Evolutionary conservation across 2,329 filamentous ascomycete species (phyloP).

Genomic region (Botrytis galanthina): DNA sequence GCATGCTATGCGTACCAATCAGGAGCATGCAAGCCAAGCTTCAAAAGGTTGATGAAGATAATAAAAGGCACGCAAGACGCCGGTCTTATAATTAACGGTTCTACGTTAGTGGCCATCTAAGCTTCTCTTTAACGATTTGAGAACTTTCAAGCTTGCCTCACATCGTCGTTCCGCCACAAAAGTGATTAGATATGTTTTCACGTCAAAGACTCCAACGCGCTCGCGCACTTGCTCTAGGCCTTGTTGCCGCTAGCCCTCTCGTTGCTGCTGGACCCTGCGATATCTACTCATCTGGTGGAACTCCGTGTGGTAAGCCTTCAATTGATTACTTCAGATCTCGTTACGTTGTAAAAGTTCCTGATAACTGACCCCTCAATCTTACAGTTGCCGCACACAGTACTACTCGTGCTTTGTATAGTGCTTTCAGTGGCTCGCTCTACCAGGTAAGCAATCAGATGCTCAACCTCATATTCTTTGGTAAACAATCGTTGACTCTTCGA

Average conservation of each 20-base stretch:
- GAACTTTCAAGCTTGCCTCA: conserved; percentile 3
- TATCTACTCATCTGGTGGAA: conserved; percentile 56
- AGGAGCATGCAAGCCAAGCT: neutral
- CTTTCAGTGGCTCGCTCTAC: conserved; percentile 55
- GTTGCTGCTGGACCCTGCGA: conserved; percentile 58
- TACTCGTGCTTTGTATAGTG: conserved; percentile 59
- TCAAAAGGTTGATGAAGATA: neutral
- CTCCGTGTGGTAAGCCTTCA: conserved; percentile 47
- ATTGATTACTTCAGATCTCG: neutral
- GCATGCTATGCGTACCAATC: conserved; percentile 5
- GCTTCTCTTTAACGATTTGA: neutral
- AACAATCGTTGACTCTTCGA: neutral
- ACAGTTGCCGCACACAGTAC: conserved; percentile 60
- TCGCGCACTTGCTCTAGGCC: conserved; percentile 33
- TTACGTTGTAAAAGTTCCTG: neutral
- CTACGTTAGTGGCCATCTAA: neutral
- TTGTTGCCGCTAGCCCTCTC: conserved; percentile 42
- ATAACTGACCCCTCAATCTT: neutral
- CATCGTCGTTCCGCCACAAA: conserved; percentile 16
- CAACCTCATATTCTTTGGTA: neutral
- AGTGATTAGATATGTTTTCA: conserved; percentile 38
- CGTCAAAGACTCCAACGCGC: conserved; percentile 33
- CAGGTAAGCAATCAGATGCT: conserved; percentile 39
- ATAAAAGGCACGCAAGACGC: neutral
- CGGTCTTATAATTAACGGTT: neutral